phyloP scores from a whole-genome alignment of 2,329 filamentous ascomycete species.

The Pseudogymnoascus sp. region DNA sequence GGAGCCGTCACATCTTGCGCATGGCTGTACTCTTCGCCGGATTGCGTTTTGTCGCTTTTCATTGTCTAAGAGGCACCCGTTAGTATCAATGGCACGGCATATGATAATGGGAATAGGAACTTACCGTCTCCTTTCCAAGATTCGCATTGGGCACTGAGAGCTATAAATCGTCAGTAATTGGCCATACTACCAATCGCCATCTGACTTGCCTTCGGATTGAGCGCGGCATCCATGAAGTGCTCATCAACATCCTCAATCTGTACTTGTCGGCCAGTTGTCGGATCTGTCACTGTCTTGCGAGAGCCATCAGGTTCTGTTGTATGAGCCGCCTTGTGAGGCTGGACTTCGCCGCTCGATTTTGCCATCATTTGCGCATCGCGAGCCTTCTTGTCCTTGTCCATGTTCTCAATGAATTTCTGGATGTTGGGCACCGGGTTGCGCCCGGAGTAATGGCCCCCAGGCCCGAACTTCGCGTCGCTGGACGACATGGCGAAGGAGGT shows the following conservation, averaged over 20 bases:
- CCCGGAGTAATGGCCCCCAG: conserved; percentile 71
- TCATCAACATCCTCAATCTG: conserved; percentile 76
- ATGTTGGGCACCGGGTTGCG: conserved; percentile 81
- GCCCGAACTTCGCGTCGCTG: conserved; percentile 27
- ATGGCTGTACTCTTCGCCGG: conserved; percentile 70
- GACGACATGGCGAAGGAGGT: conserved; percentile 17
- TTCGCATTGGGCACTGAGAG: conserved; percentile 87
- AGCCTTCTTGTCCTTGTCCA: conserved; percentile 72
- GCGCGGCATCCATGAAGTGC: conserved; percentile 60
- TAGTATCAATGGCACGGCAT: no score
- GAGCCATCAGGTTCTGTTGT: neutral
- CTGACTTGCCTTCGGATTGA: conserved; percentile 49
- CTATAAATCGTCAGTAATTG: conserved; percentile 20
- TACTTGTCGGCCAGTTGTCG: conserved; percentile 78
- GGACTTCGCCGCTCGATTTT: conserved; percentile 34
- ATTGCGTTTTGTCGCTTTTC: conserved; percentile 63
- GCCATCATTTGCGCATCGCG: conserved; percentile 67
- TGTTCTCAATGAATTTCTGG: conserved; percentile 68
- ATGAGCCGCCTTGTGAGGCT: conserved; percentile 32
- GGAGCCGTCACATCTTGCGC: conserved; percentile 87
- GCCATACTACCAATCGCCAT: no score
- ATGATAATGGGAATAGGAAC: no score
- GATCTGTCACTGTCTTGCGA: conserved; percentile 67
- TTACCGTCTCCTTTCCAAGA: conserved; percentile 58
- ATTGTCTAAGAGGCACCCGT: conserved; percentile 37